Percentiles rank a stretch among this genome's conserved stretches.
Evolutionary conservation across 2,329 filamentous ascomycete genomes (phyloP).

Genomic region (Thielaviopsis ethacetica): DNA sequence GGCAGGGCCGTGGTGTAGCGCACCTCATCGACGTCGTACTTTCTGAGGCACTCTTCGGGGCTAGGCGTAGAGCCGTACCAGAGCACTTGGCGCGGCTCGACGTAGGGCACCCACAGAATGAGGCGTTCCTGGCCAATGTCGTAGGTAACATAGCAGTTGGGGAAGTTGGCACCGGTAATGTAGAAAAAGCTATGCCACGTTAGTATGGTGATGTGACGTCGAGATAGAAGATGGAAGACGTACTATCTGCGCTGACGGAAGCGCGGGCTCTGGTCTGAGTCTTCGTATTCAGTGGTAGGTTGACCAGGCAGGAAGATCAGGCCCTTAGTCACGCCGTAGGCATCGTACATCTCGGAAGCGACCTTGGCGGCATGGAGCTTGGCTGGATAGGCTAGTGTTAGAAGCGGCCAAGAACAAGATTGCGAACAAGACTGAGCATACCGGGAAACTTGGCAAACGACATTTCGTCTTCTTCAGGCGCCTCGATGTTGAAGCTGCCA

Average conservation of each 20-base stretch:
- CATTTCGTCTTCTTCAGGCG: background rate
- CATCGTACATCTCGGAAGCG: conserved; percentile 26
- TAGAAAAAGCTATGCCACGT: conserved; percentile 38
- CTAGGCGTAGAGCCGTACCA: conserved; percentile 48
- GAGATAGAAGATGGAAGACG: conserved; percentile 14
- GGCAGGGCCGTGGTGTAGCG: conserved; percentile 40
- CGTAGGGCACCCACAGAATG: conserved; percentile 56
- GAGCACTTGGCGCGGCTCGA: conserved; percentile 43
- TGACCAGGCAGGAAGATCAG: conserved; percentile 41
- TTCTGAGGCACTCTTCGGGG: conserved; percentile 41
- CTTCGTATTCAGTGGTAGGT: conserved; percentile 33
- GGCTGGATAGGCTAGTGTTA: conserved; percentile 21
- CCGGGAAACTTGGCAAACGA: conserved; percentile 6
- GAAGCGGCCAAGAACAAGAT: background rate
- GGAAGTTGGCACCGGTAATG: conserved; percentile 36
- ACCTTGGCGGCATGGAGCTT: conserved; percentile 42
- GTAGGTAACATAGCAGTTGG: conserved; percentile 39
- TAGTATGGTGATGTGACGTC: conserved; percentile 5
- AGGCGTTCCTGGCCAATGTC: conserved; percentile 44
- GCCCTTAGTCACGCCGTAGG: conserved; percentile 26
- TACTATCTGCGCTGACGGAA: conserved; percentile 45
- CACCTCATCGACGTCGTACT: conserved; percentile 56
- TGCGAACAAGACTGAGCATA: background rate
- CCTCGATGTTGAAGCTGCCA: background rate
- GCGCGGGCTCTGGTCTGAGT: conserved; percentile 39